Conservation (phyloP, 495 filamentous ascomycete species). For the Trichoderma virens region DNA sequence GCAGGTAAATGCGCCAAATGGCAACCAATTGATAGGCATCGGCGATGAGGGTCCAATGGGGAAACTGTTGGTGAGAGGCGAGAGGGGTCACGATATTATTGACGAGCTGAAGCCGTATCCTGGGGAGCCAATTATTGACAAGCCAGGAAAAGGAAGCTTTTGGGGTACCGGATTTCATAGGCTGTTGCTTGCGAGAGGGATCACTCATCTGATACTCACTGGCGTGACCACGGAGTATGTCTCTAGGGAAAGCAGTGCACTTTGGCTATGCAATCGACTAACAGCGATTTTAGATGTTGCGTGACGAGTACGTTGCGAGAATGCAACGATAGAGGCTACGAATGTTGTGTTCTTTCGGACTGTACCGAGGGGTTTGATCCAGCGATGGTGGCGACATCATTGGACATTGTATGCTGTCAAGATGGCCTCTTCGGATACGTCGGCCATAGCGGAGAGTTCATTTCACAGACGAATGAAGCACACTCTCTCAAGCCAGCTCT, state of each 20-base stretch:
- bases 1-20: conserved; percentile 34
- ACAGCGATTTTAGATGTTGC: conserved; percentile 32
- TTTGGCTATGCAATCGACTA: not conserved
- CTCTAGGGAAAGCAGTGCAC: too few species aligned
- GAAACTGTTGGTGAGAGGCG: conserved; percentile 52
- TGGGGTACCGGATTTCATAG: conserved; percentile 56
- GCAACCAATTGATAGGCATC: conserved; percentile 39
- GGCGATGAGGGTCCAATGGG: conserved; percentile 53
- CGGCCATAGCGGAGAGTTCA: not conserved
- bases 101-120: conserved; percentile 51
- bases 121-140: conserved; percentile 57
- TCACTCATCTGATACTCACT: conserved; percentile 59
- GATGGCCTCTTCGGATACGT: conserved; percentile 20
- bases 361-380: conserved; percentile 32
- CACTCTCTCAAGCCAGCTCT: not conserved
- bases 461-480: not conserved
- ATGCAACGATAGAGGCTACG: conserved; percentile 66
- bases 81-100: conserved; percentile 55
- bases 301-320: conserved; percentile 63
- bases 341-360: conserved; percentile 47
- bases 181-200: conserved; percentile 49
- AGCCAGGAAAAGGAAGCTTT: conserved; percentile 60
- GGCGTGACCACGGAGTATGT: conserved; percentile 41
- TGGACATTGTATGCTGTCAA: conserved; percentile 30
- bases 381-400: conserved; percentile 26